These are phyloP conservation scores for Botrytis sinoallii DNA, from an alignment of 2,329 filamentous ascomycete species.

Conservation along the genomic window DNA sequence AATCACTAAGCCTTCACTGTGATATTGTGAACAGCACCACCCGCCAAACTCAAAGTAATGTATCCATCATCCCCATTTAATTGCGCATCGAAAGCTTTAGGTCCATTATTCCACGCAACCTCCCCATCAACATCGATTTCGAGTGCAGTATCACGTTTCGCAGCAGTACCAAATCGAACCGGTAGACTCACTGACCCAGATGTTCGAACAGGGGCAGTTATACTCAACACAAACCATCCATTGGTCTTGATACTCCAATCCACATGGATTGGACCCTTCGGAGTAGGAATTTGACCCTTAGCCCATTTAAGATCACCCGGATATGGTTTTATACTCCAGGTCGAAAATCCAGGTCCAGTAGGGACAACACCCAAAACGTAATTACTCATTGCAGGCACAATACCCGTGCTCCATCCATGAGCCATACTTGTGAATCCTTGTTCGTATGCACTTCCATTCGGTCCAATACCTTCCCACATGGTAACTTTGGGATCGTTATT, in stretches of 20 bases:
- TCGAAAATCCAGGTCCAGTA: constrained; percentile 43
- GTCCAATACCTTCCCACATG: constrained; percentile 51
- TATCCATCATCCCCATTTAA: constrained; percentile 12
- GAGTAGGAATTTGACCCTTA: constrained; percentile 44
- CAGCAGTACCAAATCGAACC: constrained; percentile 17
- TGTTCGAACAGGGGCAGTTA: constrained; percentile 36
- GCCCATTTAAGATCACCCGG: constrained; percentile 43
- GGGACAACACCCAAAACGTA: constrained; percentile 49
- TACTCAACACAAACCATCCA: constrained; percentile 34
- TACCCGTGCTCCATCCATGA: constrained; percentile 51
- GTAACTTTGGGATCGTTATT: constrained; percentile 46
- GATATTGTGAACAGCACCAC: constrained; percentile 3
- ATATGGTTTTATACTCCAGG: constrained; percentile 43
- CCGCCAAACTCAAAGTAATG: constrained; percentile 14
- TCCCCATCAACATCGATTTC: constrained; percentile 26
- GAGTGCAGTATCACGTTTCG: background rate
- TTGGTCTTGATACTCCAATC: constrained; percentile 39
- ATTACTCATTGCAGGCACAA: constrained; percentile 47
- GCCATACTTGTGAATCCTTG: constrained; percentile 47
- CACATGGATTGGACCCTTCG: constrained; percentile 41
- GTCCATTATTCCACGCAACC: constrained; percentile 16
- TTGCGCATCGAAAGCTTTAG: background rate
- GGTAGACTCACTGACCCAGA: constrained; percentile 31
- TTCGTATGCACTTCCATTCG: constrained; percentile 44
- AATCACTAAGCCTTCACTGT: background rate